Evolutionary conservation across 116 monocot genomes (phyloP).

Genomic region (Papilionanthe hybrid): DNA sequence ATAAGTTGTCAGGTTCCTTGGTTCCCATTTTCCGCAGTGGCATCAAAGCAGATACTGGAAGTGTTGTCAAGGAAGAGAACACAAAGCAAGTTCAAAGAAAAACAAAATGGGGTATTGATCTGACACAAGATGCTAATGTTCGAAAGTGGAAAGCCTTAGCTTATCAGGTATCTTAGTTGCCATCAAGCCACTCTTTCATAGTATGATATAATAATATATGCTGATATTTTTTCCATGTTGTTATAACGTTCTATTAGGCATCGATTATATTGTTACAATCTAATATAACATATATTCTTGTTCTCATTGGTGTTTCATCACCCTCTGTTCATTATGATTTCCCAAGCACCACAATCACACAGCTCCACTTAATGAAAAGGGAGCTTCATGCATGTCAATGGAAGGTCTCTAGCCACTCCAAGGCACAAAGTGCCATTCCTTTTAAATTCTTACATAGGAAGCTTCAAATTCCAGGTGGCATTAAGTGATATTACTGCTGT

Average conservation of each 20-base stretch:
- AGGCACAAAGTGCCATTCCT: conserved; percentile 27
- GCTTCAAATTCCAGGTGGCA: conserved; percentile 81
- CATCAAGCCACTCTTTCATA: not conserved
- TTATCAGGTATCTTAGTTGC: conserved; percentile 67
- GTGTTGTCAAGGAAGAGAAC: conserved; percentile 46
- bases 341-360: conserved; percentile 5
- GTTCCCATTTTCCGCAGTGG: conserved; percentile 57
- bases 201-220: not conserved
- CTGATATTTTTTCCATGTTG: not conserved
- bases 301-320: not conserved
- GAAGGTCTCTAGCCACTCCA: conserved; percentile 13
- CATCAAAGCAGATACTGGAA: conserved; percentile 42
- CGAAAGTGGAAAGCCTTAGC: conserved; percentile 77
- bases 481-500: conserved; percentile 87
- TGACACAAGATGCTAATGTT: conserved; percentile 72
- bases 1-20: conserved; percentile 90
- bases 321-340: not conserved
- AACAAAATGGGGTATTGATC: conserved; percentile 87
- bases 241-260: not conserved
- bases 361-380: not conserved
- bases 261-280: not conserved
- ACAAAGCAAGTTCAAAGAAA: conserved; percentile 64
- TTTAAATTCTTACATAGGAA: conserved; percentile 57
- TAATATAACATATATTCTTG: not conserved
- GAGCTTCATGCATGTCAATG: conserved; percentile 9